These are phyloP conservation scores for Dorcoceras hygrometricum DNA, from an alignment of 257 asterid genomes.

Conservation along the genomic window DNA sequence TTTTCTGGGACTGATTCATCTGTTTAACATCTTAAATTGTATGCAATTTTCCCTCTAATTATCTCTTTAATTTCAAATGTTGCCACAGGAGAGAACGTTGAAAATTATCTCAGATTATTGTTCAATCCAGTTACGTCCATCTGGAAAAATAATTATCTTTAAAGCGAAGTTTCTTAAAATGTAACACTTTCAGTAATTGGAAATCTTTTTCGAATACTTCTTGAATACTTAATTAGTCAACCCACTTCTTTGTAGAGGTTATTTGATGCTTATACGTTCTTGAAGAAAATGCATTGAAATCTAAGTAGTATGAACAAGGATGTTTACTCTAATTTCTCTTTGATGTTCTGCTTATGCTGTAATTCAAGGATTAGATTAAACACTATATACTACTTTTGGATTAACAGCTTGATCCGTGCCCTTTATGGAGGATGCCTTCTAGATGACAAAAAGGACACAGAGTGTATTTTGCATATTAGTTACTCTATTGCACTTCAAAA, in stretches of 20 bases:
- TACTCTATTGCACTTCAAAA: background rate
- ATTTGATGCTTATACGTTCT: too few relatives aligned
- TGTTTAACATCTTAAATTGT: background rate
- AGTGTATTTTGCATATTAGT: background rate
- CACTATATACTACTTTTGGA: background rate
- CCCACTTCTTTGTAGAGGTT: background rate
- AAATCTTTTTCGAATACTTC: background rate
- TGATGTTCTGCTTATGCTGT: background rate
- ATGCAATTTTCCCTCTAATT: background rate
- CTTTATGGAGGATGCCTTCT: background rate
- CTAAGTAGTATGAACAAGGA: background rate
- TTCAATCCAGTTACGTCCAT: background rate
- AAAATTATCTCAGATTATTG: background rate
- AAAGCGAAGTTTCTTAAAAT: background rate
- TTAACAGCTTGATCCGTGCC: background rate
- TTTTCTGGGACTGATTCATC: constrained; percentile 6
- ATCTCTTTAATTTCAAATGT: background rate
- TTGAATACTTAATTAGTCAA: background rate
- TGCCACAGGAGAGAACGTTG: background rate
- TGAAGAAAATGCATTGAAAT: background rate
- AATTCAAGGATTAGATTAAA: background rate
- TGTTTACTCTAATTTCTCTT: background rate
- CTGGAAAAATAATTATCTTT: background rate
- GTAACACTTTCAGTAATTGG: background rate
- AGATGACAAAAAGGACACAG: constrained; percentile 7